These are phyloP conservation scores for Lomentospora prolificans DNA, from an alignment of 2,329 filamentous ascomycete species.

Conservation along the genomic window DNA sequence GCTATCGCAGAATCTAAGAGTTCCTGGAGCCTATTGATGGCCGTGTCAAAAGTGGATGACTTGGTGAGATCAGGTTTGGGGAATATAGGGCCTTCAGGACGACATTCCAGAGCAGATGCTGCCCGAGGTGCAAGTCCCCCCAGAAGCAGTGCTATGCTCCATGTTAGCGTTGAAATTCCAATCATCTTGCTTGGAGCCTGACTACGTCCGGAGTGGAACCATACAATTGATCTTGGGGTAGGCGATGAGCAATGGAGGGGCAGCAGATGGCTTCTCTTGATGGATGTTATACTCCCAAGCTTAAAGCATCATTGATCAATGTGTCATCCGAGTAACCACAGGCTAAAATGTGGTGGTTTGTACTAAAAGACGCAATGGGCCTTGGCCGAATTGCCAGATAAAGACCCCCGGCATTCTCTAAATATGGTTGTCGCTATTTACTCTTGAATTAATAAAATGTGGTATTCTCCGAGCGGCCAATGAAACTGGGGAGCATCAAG, in stretches of 20 bases:
- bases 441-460: neutral
- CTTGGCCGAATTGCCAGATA: neutral
- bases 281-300: too few relatives aligned
- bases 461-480: neutral
- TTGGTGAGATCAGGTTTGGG: neutral
- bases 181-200: too few relatives aligned
- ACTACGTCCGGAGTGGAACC: too few relatives aligned
- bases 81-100: slow-evolving; percentile 6
- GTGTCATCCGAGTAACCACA: neutral
- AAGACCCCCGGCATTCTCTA: neutral
- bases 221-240: too few relatives aligned
- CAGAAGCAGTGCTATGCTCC: too few relatives aligned
- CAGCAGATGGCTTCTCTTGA: too few relatives aligned
- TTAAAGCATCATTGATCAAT: too few relatives aligned
- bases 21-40: neutral
- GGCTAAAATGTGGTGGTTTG: neutral
- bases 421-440: neutral
- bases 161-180: too few relatives aligned
- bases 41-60: neutral
- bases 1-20: neutral
- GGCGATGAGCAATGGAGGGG: too few relatives aligned
- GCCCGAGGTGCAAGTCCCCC: neutral
- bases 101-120: slow-evolving; percentile 6
- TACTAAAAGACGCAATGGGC: neutral
- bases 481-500: too few relatives aligned